Base-by-base conservation (phyloP, 1,139 yeast genomes). In the Pichia sp. region DNA sequence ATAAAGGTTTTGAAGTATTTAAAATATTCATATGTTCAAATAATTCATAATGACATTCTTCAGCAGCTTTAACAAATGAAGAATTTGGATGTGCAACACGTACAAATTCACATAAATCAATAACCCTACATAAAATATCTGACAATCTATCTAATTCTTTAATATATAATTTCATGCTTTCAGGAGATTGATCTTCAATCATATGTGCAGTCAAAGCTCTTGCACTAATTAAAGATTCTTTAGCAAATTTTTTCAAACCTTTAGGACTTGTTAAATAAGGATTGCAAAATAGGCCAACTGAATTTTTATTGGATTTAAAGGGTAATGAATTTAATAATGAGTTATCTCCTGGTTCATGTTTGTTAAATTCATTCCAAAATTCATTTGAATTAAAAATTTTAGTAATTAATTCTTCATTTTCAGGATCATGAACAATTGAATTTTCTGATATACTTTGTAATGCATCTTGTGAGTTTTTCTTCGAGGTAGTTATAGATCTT, bases 11-110 rank as follows among this genome's bases (percentile, higher is more conserved):
- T 46, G 87, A 83, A 6, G 97, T 91, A 60, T 91, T 91, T 37
- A 91, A 68, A 46, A 83, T 76, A 61, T 88, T 91, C 99, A 91
- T 93, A 61, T 82, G 89, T 49, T 88, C 95, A 62, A 82, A 91
- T 83, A 91, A 76, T 49, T 78, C 70, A 54, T 87, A 95, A 56
- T 91, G 96, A 24, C 94, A 83, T 40, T 75, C 72, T 55, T 91
- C 96, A 1, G 98, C 96, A 2, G 91, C 93, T 36, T 70, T 70
- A 4, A 82, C 72, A 72, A 86, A 87, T 31, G 69, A 64, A 38
- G 68, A 68, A 49, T 80, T 74, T 1, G 97, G 96, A 59, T 91
- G 97, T 1, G 82, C 79, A 37, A 88, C 89, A 40, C 98, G 69
- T 22, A 93, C 78, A 62, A 91, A 91, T 52, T 91, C 98, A 22